phyloP scores from a whole-genome alignment of 345 rosid species.

The sweet orange (Citrus sinensis) region DVS_A1.0 CM039162.1:7326001-7326500 shows the following conservation, averaged over 20 bases:
- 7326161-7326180: constrained; percentile 31
- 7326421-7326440: constrained; percentile 30
- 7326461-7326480: constrained; percentile 30
- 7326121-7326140: constrained; percentile 30
- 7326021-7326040: constrained; percentile 23
- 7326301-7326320: constrained; percentile 31
- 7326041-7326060: constrained; percentile 34
- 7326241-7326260: constrained; percentile 31
- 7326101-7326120: constrained; percentile 31
- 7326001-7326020: constrained; percentile 10
- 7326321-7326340: constrained; percentile 30
- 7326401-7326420: constrained; percentile 35
- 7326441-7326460: constrained; percentile 28
- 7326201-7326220: constrained; percentile 27
- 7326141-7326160: constrained; percentile 33
- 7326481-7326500: constrained; percentile 38
- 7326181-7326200: constrained; percentile 32
- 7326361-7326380: constrained; percentile 28
- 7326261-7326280: constrained; percentile 27
- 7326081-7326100: constrained; percentile 35
- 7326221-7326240: constrained; percentile 29
- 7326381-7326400: constrained; percentile 28
- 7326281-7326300: constrained; percentile 31
- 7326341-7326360: constrained; percentile 32
- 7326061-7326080: constrained; percentile 31